Evolutionary conservation across 2,329 filamentous ascomycete species (phyloP), one percentile per base, ranked within the genome.

Genomic region (Cercospora canescens): DNA sequence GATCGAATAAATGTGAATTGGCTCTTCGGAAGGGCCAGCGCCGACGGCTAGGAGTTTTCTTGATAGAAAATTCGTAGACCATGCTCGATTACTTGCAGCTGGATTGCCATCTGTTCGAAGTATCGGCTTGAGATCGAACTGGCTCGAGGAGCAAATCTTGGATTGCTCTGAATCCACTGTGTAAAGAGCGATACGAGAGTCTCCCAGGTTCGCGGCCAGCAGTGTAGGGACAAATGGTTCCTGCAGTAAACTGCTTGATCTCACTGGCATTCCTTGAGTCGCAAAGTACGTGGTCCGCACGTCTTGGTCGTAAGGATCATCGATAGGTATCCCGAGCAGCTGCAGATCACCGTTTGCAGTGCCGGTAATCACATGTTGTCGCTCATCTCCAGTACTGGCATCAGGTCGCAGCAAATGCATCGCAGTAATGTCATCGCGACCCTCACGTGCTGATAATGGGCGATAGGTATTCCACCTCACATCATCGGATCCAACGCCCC

Each of bases 351-450:
- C 85, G 70, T 84, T 85, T 21, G 86, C 83, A 52, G 86, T 86
- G 6, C 86, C 86, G 55, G 86, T 81, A 4, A 89, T 80, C 30
- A 88, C 71, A 55, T 83, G 76, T 67, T 87, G 81, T 7, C 71
- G 75, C 18, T 78, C 76, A 5, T 72, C 65, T 21, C 71, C 66
- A 2, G 73, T 56, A 72, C 72, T 73, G 62, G 83, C 80, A 21
- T 66, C 54, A 11, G 69, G 66, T n/a, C 69, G 60, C 32, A 90
- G 72, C 1, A 89, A 71, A 69, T 85, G 84, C 57, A 89, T 67
- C 32, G 83, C 81, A 18, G 85, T 86, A 35, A 90, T 85, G 73
- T 90, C 88, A 72, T 89, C 86, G 62, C 82, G 74, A 60, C 80
- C 87, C 65, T 86, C 85, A 26, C 77, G 75, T 52, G 82, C 79